phyloP scores from a whole-genome alignment of 2,329 filamentous ascomycete species.

The Calonectria ilicicola region DNA sequence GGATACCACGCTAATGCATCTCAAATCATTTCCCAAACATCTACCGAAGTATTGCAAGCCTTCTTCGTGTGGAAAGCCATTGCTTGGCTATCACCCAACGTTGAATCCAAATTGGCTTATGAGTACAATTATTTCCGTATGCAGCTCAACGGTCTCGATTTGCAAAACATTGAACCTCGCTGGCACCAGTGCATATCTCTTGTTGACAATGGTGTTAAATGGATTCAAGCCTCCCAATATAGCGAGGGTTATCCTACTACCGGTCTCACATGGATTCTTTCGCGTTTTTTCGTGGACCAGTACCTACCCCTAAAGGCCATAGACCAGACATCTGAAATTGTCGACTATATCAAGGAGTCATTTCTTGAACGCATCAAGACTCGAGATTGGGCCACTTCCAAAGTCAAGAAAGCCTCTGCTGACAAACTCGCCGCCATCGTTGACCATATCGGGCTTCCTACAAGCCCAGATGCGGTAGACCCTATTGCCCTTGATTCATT shows the following conservation, averaged over 20 bases:
- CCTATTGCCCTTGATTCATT: constrained; percentile 66
- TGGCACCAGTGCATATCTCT: constrained; percentile 24
- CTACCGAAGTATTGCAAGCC: constrained; percentile 67
- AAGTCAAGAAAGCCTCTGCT: constrained; percentile 69
- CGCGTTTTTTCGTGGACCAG: constrained; percentile 77
- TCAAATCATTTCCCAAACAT: constrained; percentile 64
- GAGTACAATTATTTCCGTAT: constrained; percentile 72
- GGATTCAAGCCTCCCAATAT: neutral
- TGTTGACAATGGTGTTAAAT: constrained; percentile 19
- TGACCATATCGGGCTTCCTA: constrained; percentile 77
- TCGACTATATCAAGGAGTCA: constrained; percentile 76
- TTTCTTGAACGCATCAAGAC: constrained; percentile 71
- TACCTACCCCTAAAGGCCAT: constrained; percentile 76
- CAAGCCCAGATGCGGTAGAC: constrained; percentile 71
- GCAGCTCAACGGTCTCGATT: constrained; percentile 63
- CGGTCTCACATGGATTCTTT: constrained; percentile 75
- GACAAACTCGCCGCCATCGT: constrained; percentile 75
- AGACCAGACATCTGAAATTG: constrained; percentile 74
- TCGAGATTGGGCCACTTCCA: constrained; percentile 74
- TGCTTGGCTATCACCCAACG: constrained; percentile 60
- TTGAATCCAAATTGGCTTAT: constrained; percentile 71
- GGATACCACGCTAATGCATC: constrained; percentile 71
- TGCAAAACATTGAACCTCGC: constrained; percentile 13
- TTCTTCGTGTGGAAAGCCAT: constrained; percentile 76
- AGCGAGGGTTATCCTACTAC: neutral